These are phyloP conservation scores for Heimioporus sp. DNA, from an alignment of 768 basidiomycete species.

Conservation along the genomic window DNA sequence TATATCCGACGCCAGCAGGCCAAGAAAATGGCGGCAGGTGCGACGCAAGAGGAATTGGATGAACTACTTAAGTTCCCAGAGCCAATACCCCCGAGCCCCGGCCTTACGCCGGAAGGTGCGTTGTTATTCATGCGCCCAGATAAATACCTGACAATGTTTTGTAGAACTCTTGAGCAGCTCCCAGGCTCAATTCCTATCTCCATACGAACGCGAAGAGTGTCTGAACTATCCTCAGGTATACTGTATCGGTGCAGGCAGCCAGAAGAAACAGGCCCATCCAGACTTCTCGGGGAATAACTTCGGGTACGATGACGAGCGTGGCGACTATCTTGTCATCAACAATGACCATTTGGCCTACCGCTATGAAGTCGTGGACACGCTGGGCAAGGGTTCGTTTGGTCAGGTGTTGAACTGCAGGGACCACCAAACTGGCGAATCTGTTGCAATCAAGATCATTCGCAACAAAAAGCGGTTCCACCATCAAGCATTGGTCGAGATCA, in stretches of 20 bases:
- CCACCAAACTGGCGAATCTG: conserved; percentile 92
- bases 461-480: conserved; percentile 99
- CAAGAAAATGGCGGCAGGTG: conserved; percentile 80
- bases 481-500: conserved; percentile 98
- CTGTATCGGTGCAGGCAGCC: conserved; percentile 73
- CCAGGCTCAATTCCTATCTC: conserved; percentile 72
- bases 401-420: conserved; percentile 96
- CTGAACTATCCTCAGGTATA: conserved; percentile 84
- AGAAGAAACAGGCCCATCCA: conserved; percentile 77
- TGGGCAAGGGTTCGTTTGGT: conserved; percentile 98
- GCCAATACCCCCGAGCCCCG: conserved; percentile 67
- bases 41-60: conserved; percentile 84
- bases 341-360: conserved; percentile 95
- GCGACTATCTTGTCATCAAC: conserved; percentile 89
- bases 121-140: conserved; percentile 10
- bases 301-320: conserved; percentile 97
- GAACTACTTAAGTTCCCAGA: conserved; percentile 91
- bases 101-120: conserved; percentile 70
- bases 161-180: conserved; percentile 64
- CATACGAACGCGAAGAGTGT: conserved; percentile 90
- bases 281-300: conserved; percentile 82
- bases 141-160: conserved; percentile 5
- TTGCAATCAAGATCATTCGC: conserved; percentile 98
- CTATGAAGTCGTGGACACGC: conserved; percentile 89
- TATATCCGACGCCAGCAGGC: conserved; percentile 90